Evolutionary conservation across 768 basidiomycete genomes (phyloP).

Genomic region (Lentinula lateritia): DNA sequence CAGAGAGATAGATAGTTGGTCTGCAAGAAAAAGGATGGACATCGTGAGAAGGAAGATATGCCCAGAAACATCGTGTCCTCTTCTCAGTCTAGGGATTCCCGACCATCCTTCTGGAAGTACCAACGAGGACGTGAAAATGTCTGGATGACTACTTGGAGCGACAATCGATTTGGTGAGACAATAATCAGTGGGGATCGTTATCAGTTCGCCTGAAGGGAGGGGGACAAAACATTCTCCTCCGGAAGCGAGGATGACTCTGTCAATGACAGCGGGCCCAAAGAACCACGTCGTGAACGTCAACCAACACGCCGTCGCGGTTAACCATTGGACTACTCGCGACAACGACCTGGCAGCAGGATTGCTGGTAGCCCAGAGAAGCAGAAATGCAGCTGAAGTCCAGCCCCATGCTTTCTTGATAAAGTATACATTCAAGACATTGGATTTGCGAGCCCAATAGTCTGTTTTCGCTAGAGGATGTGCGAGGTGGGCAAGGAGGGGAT

Average conservation of each 20-base stretch:
- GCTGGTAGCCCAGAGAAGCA: constrained; percentile 53
- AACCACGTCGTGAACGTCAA: constrained; percentile 79
- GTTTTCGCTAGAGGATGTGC: constrained; percentile 60
- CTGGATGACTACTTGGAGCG: constrained; percentile 56
- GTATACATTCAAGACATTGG: constrained; percentile 73
- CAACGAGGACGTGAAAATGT: constrained; percentile 45
- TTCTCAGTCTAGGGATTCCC: constrained; percentile 55
- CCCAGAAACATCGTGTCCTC: constrained; percentile 91
- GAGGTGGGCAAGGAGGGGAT: constrained; percentile 62
- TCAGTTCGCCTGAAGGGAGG: constrained; percentile 48
- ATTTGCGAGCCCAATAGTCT: constrained; percentile 76
- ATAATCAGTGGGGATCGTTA: constrained; percentile 50
- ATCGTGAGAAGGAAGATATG: constrained; percentile 89
- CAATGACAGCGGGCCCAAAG: constrained; percentile 76
- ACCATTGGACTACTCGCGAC: constrained; percentile 47
- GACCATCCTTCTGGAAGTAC: constrained; percentile 38
- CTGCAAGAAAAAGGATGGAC: constrained; percentile 68
- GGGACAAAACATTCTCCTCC: constrained; percentile 76
- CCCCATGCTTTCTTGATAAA: constrained; percentile 93
- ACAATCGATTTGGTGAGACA: constrained; percentile 50
- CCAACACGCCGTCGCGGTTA: constrained; percentile 62
- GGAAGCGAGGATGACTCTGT: constrained; percentile 56
- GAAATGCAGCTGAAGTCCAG: constrained; percentile 73
- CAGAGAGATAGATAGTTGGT: constrained; percentile 63
- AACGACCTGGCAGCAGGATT: constrained; percentile 37